These are phyloP conservation scores for Hapsidospora chrysogenum DNA, from an alignment of 495 filamentous ascomycete species.

Conservation along the genomic window DNA sequence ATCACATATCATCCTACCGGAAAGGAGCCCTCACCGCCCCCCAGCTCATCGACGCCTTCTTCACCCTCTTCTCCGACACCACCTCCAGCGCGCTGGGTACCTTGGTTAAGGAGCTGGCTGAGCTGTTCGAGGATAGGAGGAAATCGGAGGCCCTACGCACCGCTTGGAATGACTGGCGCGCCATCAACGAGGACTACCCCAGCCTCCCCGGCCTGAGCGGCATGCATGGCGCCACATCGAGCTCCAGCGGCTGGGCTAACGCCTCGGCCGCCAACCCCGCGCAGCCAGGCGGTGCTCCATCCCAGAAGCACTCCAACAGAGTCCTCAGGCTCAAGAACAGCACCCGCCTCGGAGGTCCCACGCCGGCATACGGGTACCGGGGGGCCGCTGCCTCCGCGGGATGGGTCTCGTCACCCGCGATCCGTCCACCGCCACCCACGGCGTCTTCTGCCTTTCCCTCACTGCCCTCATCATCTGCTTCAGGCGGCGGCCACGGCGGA, in stretches of 20 bases:
- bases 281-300: constrained; percentile 15
- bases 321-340: constrained; percentile 32
- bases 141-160: constrained; percentile 58
- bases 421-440: constrained; percentile 60
- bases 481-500: no score
- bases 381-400: constrained; percentile 12
- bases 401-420: constrained; percentile 25
- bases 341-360: constrained; percentile 16
- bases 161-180: constrained; percentile 88
- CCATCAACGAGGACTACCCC: constrained; percentile 92
- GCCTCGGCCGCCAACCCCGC: constrained; percentile 25
- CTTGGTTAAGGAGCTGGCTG: constrained; percentile 78
- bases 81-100: constrained; percentile 67
- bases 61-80: constrained; percentile 62
- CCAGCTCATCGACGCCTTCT: constrained; percentile 66
- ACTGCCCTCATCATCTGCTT: constrained; percentile 26
- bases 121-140: constrained; percentile 69
- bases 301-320: constrained; percentile 20
- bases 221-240: constrained; percentile 28
- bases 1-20: constrained; percentile 58
- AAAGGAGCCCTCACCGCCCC: constrained; percentile 46
- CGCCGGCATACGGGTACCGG: not conserved
- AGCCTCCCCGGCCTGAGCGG: constrained; percentile 61
- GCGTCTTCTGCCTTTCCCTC: constrained; percentile 22
- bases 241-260: constrained; percentile 32